Evolutionary conservation across 169 alveolate species (phyloP).

Genomic region (Cystoisospora suis): DNA sequence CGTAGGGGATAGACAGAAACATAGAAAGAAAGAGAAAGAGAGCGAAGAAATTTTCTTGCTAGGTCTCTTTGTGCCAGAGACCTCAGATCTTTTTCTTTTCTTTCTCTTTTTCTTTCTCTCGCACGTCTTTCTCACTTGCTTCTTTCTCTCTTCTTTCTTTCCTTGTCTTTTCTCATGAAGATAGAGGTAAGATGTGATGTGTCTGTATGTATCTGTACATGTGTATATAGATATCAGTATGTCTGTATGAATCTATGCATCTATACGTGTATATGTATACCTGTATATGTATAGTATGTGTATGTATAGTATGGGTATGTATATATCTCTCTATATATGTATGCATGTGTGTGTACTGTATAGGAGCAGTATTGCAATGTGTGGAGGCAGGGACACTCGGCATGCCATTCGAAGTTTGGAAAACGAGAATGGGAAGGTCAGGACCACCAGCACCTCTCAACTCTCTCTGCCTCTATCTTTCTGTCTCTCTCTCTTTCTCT

Average conservation of each 20-base stretch:
- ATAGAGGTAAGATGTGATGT: background rate
- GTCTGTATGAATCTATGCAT: background rate
- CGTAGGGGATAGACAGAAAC: too few relatives aligned
- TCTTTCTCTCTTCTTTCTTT: background rate
- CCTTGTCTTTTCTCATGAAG: background rate
- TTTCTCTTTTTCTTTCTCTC: background rate
- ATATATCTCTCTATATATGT: too few relatives aligned
- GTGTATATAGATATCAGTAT: background rate
- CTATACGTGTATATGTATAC: background rate
- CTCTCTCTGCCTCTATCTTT: background rate
- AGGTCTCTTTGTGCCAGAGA: background rate
- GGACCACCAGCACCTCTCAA: background rate
- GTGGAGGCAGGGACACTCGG: constrained; percentile 81
- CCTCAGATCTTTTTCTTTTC: background rate
- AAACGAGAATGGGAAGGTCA: constrained; percentile 80
- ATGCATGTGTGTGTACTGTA: background rate
- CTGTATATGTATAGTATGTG: background rate
- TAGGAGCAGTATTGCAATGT: constrained; percentile 76
- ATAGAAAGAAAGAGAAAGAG: too few relatives aligned
- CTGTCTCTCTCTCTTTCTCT: background rate
- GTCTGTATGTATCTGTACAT: background rate
- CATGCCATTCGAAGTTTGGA: constrained; percentile 83
- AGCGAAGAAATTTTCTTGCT: too few relatives aligned
- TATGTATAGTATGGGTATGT: background rate
- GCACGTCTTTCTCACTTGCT: background rate